These are phyloP conservation scores for Fonsecaea erecta DNA, from an alignment of 2,329 filamentous ascomycete species.

Conservation along the genomic window DNA sequence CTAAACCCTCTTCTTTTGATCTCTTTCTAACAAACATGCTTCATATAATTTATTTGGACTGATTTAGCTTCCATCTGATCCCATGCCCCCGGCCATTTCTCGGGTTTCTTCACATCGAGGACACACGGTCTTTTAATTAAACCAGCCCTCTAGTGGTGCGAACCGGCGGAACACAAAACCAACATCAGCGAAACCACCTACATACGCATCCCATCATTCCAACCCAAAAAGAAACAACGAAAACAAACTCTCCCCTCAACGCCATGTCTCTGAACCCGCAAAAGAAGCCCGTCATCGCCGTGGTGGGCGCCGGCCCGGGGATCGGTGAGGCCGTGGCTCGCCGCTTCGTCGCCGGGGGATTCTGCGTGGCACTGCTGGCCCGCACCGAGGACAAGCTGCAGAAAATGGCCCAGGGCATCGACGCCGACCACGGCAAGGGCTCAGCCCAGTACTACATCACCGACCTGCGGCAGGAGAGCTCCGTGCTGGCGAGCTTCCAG, in stretches of 20 bases:
- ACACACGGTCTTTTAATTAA: too few species aligned
- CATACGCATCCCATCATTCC: background rate
- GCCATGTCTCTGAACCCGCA: constrained; percentile 28
- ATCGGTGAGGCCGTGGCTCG: constrained; percentile 34
- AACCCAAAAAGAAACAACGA: too few species aligned
- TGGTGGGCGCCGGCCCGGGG: constrained; percentile 33
- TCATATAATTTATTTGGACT: background rate
- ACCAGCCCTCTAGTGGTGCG: background rate
- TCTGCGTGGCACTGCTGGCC: constrained; percentile 29
- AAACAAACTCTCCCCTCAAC: too few species aligned
- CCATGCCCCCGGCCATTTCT: background rate
- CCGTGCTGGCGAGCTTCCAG: constrained; percentile 27
- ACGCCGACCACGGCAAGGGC: constrained; percentile 24
- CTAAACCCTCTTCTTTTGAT: background rate
- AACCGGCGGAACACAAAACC: background rate
- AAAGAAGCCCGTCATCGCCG: constrained; percentile 32
- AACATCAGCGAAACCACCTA: too few species aligned
- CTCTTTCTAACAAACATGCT: background rate
- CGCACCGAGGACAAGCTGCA: constrained; percentile 34
- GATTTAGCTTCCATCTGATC: background rate
- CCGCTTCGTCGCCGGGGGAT: constrained; percentile 32
- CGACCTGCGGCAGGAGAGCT: constrained; percentile 26
- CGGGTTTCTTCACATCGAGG: background rate
- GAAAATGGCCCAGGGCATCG: constrained; percentile 30
- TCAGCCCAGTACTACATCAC: constrained; percentile 33